These are phyloP conservation scores for Lactarius pseudohatsudake DNA, from an alignment of 768 basidiomycete genomes.

Conservation along the genomic window DNA sequence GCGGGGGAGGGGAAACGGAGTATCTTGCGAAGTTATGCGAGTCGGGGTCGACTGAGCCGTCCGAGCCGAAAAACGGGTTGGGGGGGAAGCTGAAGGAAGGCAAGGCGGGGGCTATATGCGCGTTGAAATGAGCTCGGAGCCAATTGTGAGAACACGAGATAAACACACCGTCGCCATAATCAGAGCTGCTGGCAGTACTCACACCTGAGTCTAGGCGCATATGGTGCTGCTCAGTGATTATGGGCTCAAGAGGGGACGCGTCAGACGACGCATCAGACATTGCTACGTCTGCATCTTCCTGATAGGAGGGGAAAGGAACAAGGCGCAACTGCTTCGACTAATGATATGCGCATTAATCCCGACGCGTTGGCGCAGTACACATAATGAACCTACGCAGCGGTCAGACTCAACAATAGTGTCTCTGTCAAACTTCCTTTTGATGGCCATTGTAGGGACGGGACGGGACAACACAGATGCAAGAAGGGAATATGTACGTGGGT, in stretches of 20 bases:
- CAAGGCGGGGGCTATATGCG: slow-evolving; percentile 43
- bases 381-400: slow-evolving; percentile 33
- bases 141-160: neutral
- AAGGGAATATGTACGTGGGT: slow-evolving; percentile 16
- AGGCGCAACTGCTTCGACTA: slow-evolving; percentile 68
- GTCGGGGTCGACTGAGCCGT: slow-evolving; percentile 48
- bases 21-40: slow-evolving; percentile 36
- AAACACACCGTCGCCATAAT: slow-evolving; percentile 41
- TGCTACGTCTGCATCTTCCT: slow-evolving; percentile 58
- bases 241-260: slow-evolving; percentile 54
- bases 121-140: slow-evolving; percentile 36
- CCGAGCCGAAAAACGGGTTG: slow-evolving; percentile 25
- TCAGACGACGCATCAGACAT: slow-evolving; percentile 57
- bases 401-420: slow-evolving; percentile 55
- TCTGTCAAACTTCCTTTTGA: slow-evolving; percentile 74
- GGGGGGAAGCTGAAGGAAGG: slow-evolving; percentile 61
- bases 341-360: slow-evolving; percentile 28
- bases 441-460: slow-evolving; percentile 47
- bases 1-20: slow-evolving; percentile 41
- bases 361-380: slow-evolving; percentile 11
- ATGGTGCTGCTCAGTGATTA: slow-evolving; percentile 51
- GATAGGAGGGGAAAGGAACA: slow-evolving; percentile 66
- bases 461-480: slow-evolving; percentile 19
- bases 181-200: slow-evolving; percentile 49
- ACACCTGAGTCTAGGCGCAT: slow-evolving; percentile 63